phyloP scores from a whole-genome alignment of 2,329 filamentous ascomycete species.

The Calycina herbarum region DNA sequence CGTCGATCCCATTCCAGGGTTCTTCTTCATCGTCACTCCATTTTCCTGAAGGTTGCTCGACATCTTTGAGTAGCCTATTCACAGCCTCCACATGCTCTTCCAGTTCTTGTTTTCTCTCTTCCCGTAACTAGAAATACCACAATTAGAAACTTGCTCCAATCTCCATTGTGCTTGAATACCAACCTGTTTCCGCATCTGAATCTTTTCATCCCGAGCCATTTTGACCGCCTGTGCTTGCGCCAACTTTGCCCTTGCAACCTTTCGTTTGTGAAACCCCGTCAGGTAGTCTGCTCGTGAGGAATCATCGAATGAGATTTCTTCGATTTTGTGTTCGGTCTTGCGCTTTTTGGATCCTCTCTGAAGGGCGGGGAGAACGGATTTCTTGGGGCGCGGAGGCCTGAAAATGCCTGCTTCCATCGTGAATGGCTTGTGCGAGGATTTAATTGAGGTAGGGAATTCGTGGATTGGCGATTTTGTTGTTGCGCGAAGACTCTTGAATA shows the following conservation, averaged over 20 bases:
- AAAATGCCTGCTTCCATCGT: conserved; percentile 44
- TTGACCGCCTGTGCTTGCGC: conserved; percentile 81
- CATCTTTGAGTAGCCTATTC: conserved; percentile 51
- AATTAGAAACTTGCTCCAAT: conserved; percentile 15
- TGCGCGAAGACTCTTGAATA: too few species aligned
- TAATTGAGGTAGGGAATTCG: conserved; percentile 6
- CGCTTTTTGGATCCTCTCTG: conserved; percentile 58
- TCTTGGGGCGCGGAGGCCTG: conserved; percentile 59
- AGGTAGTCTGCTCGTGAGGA: conserved; percentile 81
- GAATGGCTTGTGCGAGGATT: neutral
- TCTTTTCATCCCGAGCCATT: conserved; percentile 74
- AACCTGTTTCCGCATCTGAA: conserved; percentile 75
- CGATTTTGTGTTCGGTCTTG: conserved; percentile 57
- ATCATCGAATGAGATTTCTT: conserved; percentile 84
- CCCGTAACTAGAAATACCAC: conserved; percentile 63
- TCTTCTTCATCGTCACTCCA: conserved; percentile 47
- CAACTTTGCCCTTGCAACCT: conserved; percentile 78
- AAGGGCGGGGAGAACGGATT: conserved; percentile 54
- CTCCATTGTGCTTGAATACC: conserved; percentile 22
- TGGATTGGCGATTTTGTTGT: neutral
- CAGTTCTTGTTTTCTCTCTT: conserved; percentile 78
- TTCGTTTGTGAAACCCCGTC: conserved; percentile 96
- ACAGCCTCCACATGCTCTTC: conserved; percentile 79
- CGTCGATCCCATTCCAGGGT: conserved; percentile 67
- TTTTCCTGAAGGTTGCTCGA: conserved; percentile 43